Evolutionary conservation across 2,329 filamentous ascomycete species (phyloP).

Genomic region (Epichloe gansuensis): DNA sequence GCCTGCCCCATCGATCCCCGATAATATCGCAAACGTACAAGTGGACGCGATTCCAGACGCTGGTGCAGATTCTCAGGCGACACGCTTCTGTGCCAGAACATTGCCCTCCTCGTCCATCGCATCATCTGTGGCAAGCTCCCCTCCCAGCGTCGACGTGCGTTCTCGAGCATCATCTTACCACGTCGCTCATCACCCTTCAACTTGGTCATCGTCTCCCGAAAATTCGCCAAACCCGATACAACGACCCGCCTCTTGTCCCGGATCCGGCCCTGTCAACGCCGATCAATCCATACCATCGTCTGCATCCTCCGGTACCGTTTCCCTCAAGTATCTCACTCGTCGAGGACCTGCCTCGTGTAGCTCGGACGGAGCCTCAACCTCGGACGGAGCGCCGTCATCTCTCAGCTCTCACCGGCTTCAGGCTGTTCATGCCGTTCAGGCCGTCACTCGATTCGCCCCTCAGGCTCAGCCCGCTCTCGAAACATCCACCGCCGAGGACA

Average conservation of each 20-base stretch:
- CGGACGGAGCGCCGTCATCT: slow-evolving; percentile 18
- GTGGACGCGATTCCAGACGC: slow-evolving; percentile 8
- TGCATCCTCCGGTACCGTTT: slow-evolving; percentile 13
- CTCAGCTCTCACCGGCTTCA: slow-evolving; percentile 22
- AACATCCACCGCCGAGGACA: slow-evolving; percentile 10
- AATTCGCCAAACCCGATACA: slow-evolving; percentile 3
- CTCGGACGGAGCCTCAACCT: slow-evolving; percentile 22
- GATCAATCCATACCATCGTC: slow-evolving; percentile 9
- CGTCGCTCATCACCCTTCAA: neutral
- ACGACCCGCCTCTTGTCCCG: slow-evolving; percentile 8
- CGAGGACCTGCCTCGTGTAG: slow-evolving; percentile 26
- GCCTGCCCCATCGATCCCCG: slow-evolving; percentile 6
- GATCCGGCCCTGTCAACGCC: slow-evolving; percentile 12
- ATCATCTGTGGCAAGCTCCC: slow-evolving; percentile 2
- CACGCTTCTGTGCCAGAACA: neutral
- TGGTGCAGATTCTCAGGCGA: slow-evolving; percentile 1
- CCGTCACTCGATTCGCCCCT: neutral
- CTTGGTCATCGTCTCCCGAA: slow-evolving; percentile 2
- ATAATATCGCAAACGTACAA: slow-evolving; percentile 10
- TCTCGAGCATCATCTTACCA: slow-evolving; percentile 8
- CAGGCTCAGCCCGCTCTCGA: slow-evolving; percentile 11
- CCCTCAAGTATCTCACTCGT: slow-evolving; percentile 21
- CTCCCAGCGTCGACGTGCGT: slow-evolving; percentile 5
- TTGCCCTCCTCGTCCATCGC: neutral
- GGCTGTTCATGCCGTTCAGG: slow-evolving; percentile 18